Base-by-base conservation (phyloP, 306 rosid species). In the Amphicarpaea edgeworthii region DNA sequence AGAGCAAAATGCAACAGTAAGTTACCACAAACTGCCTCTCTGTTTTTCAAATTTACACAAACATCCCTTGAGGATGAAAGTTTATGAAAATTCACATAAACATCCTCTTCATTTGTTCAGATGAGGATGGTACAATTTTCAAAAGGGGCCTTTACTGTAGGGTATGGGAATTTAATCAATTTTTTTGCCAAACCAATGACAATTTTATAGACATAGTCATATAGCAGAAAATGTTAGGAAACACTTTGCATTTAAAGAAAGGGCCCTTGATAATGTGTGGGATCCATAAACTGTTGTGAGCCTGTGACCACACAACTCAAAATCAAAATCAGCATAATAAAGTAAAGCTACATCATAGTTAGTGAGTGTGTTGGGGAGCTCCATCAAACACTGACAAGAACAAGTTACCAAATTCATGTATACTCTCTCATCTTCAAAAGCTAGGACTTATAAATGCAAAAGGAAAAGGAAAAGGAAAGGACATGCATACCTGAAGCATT, bases 401-500 rank as follows among this genome's bases (percentile, higher is more conserved):
- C n/a, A 77, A 62, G 66, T 65, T 19, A 46, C 71, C 81, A 61
- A 60, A 53, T 70, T 63, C 62, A 58, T 12, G 38, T 38, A 34
- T 32, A 77, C 14, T 77, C n/a, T n/a, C n/a, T n/a, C 43, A 46
- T 55, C 57, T 16, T 7, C 28, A 11, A 57, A 77, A 69, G 63
- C 8, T 12, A 16, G 73, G 73, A 53, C 19, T 63, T 66, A 67
- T 20, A 73, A 70, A 40, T 37, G 72, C 46, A 73, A 70, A 58
- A 46, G 5, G n/a, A n/a, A 28, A 28, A 28, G 4, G 51, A 55
- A 75, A 77, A 42, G 28, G 55, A 61, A 63, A 46, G 6, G 80
- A 57, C 68, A 24, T n/a, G n/a, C n/a, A n/a, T 83, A 95, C 99
- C 97, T 95, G 99, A 66, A 95, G 84, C 80, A 87, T 68, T 1